Base-by-base conservation (phyloP, 2,329 filamentous ascomycete genomes). In the Diaporthe ampelina region DNA sequence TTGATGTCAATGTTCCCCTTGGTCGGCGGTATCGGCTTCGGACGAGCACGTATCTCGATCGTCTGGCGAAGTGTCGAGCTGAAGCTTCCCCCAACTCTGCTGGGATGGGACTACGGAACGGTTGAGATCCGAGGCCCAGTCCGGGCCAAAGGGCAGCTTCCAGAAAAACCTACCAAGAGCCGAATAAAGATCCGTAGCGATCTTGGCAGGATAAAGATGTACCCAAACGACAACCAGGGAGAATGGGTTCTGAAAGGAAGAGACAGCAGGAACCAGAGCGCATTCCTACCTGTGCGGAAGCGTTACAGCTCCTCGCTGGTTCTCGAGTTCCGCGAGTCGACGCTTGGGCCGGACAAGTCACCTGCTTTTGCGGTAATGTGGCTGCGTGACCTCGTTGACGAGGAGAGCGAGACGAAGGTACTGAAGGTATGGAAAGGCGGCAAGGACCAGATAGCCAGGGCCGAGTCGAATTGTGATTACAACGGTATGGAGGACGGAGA, bases 71-170 rank as follows among this genome's bases (percentile, higher is more conserved):
- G 91, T 73, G 87, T 94, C 3, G 88, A 92, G 74, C 82, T 94
- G 1, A 87, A 92, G 77, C 83, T 91, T 2, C 91, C 91, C 1
- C 84, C 81, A 8, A 86, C 89, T 68, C 81, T 92, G 43, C 83
- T 90, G 0, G 93, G 93, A 1, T 94, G 93, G 92, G 91, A 94
- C 32, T 92, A 91, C 73, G 93, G 93, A 7, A 94, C 93, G 0
- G 79, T 94, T 0, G 90, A 94, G 76, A 84, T 94, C 56, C 86
- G 88, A n/a, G 86, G 88, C 0, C 79, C 84, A 0, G 82, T 91
- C 17, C 86, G 84, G 68, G 83, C 83, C 2, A 85, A 86, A 19
- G 82, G 86, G n/a, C 75, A 80, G 19, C 82, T 92, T 1, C 85
- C 88, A 0, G 78, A 85, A 1, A 84, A 89, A 13, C 80, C 91